phyloP scores from a whole-genome alignment of 768 basidiomycete genomes.

The Xerocomellus amylosporus region DNA sequence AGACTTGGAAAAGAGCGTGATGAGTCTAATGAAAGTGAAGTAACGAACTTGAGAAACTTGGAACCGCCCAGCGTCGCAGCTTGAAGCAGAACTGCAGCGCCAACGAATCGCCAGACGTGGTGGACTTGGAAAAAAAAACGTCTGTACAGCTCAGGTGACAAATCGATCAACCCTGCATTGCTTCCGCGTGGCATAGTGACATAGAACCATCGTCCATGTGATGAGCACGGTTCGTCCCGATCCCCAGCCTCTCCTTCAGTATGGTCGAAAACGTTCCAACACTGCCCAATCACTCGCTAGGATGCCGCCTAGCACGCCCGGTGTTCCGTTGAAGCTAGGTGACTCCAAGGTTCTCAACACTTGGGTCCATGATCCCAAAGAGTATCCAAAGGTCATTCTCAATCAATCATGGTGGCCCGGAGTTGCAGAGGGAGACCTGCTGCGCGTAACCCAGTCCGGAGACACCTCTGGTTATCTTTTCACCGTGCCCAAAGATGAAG shows the following conservation, averaged over 20 bases:
- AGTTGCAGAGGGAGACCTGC: conserved; percentile 70
- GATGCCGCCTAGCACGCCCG: conserved; percentile 32
- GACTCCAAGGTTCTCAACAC: conserved; percentile 61
- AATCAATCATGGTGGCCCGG: conserved; percentile 80
- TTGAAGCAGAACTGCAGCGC: background rate
- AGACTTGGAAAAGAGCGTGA: conserved; percentile 18
- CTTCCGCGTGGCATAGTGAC: background rate
- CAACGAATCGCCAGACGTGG: background rate
- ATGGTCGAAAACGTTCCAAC: conserved; percentile 66
- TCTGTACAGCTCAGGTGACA: background rate
- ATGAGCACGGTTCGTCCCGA: conserved; percentile 66
- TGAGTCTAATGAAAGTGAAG: conserved; percentile 19
- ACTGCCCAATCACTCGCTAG: conserved; percentile 67
- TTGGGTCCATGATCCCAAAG: conserved; percentile 74
- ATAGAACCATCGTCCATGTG: background rate
- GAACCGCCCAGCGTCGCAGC: conserved; percentile 18
- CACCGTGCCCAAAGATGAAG: conserved; percentile 63
- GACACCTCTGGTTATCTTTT: conserved; percentile 55
- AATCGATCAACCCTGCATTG: background rate
- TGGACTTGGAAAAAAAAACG: background rate
- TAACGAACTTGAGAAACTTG: background rate
- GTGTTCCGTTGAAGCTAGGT: conserved; percentile 52
- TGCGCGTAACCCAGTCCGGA: conserved; percentile 52
- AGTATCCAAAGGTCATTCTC: conserved; percentile 57
- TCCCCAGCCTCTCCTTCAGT: conserved; percentile 52